phyloP scores from a whole-genome alignment of 2,329 filamentous ascomycete genomes.

The Davidsoniella eucalypti region DNA sequence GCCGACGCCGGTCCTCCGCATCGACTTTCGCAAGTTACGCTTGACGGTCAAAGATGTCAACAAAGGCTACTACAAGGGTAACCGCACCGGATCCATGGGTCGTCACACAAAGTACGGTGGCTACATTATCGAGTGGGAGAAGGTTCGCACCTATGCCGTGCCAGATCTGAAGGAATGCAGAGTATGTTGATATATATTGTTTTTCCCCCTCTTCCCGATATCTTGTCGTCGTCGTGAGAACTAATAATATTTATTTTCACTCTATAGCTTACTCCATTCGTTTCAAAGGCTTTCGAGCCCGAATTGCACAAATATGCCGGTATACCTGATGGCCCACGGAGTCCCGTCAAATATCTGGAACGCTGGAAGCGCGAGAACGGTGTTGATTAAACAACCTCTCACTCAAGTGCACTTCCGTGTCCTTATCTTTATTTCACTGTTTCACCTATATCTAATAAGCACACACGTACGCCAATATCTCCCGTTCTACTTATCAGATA shows the following conservation, averaged over 20 bases:
- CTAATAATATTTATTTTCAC: not conserved
- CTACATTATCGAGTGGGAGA: conserved; percentile 69
- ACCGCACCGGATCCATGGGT: conserved; percentile 74
- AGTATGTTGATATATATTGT: conserved; percentile 30
- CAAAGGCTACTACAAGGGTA: conserved; percentile 96
- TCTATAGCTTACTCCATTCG: conserved; percentile 61
- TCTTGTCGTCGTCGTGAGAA: too few relatives aligned
- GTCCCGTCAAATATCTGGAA: conserved; percentile 44
- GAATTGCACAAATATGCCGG: conserved; percentile 38
- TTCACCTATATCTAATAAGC: not conserved
- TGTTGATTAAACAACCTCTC: conserved; percentile 27
- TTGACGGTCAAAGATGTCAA: conserved; percentile 88
- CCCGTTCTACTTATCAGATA: too few relatives aligned
- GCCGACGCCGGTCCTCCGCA: conserved; percentile 49
- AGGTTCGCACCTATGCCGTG: conserved; percentile 81
- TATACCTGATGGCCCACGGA: conserved; percentile 36
- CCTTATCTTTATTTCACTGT: not conserved
- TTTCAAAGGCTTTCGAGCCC: conserved; percentile 42
- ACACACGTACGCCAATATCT: too few relatives aligned
- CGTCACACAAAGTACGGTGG: conserved; percentile 67
- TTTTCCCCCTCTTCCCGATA: too few relatives aligned
- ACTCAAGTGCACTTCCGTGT: not conserved
- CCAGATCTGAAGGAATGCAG: conserved; percentile 57
- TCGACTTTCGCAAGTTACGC: conserved; percentile 54
- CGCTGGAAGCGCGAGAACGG: conserved; percentile 55